A percentile compares a stretch with the other conserved stretches of the same genome.
Conservation (phyloP, 2,329 filamentous ascomycete species). For the Zasmidium cellare region DNA sequence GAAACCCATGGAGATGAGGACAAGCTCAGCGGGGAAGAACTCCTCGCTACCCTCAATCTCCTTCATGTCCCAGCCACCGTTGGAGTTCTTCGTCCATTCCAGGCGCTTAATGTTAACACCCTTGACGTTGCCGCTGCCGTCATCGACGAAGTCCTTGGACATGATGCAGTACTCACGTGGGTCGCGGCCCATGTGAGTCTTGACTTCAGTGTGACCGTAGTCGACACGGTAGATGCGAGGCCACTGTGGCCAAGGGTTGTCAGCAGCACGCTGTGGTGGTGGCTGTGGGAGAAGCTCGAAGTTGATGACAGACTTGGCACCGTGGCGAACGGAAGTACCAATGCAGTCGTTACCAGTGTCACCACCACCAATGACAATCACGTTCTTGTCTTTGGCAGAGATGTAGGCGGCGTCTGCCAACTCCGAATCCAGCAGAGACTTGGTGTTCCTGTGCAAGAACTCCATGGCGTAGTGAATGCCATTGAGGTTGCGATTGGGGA, state of each 20-base stretch:
- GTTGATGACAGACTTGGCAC: constrained; percentile 93
- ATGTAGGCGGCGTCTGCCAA: constrained; percentile 83
- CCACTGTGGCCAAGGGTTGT: constrained; percentile 99
- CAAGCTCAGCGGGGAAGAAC: constrained; percentile 94
- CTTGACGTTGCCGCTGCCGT: constrained; percentile 83
- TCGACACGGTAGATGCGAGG: constrained; percentile 97
- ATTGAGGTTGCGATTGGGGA: constrained; percentile 81
- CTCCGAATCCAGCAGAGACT: constrained; percentile 90
- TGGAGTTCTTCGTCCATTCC: constrained; percentile 89
- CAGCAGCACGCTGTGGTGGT: constrained; percentile 81
- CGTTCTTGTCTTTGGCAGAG: constrained; percentile 91
- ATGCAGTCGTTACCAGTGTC: constrained; percentile 98
- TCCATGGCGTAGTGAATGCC: constrained; percentile 97
- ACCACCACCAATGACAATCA: constrained; percentile 95
- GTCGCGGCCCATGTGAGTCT: constrained; percentile 93
- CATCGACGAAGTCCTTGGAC: constrained; percentile 94
- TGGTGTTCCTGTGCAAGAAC: constrained; percentile 96
- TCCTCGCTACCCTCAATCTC: constrained; percentile 90
- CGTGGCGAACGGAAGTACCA: constrained; percentile 91
- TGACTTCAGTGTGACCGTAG: constrained; percentile 94
- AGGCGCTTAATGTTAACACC: constrained; percentile 95
- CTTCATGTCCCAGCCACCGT: constrained; percentile 98
- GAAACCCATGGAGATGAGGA: constrained; percentile 96
- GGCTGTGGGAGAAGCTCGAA: constrained; percentile 95
- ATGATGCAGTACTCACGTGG: constrained; percentile 97